Evolutionary conservation across 2,329 filamentous ascomycete species (phyloP), one percentile per base, ranked within the genome.

Genomic region (Phoma herbarum): DNA sequence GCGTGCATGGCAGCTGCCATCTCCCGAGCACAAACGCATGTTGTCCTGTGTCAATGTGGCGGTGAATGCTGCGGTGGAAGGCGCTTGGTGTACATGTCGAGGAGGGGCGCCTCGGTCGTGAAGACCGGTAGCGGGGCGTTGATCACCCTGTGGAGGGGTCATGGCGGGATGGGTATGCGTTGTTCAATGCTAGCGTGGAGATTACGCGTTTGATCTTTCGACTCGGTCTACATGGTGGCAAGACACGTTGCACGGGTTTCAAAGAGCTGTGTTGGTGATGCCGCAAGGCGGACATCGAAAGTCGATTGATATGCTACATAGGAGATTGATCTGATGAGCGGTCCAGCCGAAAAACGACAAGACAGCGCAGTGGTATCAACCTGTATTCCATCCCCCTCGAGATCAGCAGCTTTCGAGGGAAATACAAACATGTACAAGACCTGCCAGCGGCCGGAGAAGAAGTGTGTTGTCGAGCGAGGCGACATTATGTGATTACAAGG

Each of bases 401-500:
- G 41, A 16, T 29, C 44, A 42, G n/a, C 49, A 20, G 23, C 49
- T 42, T 50, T 31, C 35, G 16, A 43, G 56, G 50, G 14, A 54
- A 39, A 33, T 33, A 23, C 42, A 41, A 42, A 47, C 43, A 52
- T 55, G 42, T 60, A 60, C 57, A 60, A 25, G 52, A 55, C 57
- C 47, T 41, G 47, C 51, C 57, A 8, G 57, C 31, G 37, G 57
- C 42, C 57, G 26, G 33, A 47, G 37, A 56, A 43, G 16, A 55
- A 52, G 45, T 42, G 50, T 50, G 11, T 51, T 28, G 45, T 52
- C 52, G 47, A 35, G 22, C 29, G 57, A 51, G 42, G 23, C 57
- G 42, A 48, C 51, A 55, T 60, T 55, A 55, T 29, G 10, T 60
- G 57, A 60, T 60, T 60, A 60, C 57, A 56, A 60, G 35, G 57